phyloP scores from a whole-genome alignment of 805 yeast species.

The Naumovozyma baii region DNA sequence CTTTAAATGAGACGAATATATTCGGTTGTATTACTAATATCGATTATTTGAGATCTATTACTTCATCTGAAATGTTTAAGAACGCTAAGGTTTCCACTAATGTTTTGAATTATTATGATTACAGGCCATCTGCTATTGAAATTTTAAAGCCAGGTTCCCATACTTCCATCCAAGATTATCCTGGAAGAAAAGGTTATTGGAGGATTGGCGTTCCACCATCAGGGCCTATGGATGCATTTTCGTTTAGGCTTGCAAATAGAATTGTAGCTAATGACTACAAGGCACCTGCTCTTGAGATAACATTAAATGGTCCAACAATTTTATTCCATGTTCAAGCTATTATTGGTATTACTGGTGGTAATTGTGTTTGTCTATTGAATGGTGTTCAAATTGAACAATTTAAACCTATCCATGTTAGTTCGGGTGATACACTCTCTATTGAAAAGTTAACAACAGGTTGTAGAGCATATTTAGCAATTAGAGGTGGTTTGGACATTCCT shows the following conservation, averaged over 20 bases:
- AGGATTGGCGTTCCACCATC: constrained; percentile 90
- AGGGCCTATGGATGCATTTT: constrained; percentile 93
- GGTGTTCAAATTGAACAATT: constrained; percentile 50
- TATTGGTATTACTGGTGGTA: constrained; percentile 84
- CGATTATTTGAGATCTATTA: constrained; percentile 81
- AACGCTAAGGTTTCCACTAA: constrained; percentile 80
- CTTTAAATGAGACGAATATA: constrained; percentile 77
- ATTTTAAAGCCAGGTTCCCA: constrained; percentile 84
- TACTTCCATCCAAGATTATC: constrained; percentile 93
- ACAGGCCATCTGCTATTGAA: constrained; percentile 78
- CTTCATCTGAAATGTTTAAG: constrained; percentile 74
- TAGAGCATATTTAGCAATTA: constrained; percentile 78
- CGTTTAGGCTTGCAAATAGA: constrained; percentile 82
- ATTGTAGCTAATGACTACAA: constrained; percentile 76
- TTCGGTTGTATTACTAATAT: constrained; percentile 84
- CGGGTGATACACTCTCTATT: constrained; percentile 69
- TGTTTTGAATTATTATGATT: constrained; percentile 71
- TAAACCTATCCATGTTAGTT: constrained; percentile 58
- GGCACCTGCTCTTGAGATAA: constrained; percentile 86
- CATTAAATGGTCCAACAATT: constrained; percentile 78
- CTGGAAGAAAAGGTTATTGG: constrained; percentile 70
- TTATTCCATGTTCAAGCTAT: constrained; percentile 73
- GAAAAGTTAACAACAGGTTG: constrained; percentile 81
- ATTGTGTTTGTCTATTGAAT: constrained; percentile 55
- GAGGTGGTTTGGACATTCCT: constrained; percentile 91